Base-by-base conservation (phyloP, 164 flowering plant genomes). In the Annona cherimola region DNA sequence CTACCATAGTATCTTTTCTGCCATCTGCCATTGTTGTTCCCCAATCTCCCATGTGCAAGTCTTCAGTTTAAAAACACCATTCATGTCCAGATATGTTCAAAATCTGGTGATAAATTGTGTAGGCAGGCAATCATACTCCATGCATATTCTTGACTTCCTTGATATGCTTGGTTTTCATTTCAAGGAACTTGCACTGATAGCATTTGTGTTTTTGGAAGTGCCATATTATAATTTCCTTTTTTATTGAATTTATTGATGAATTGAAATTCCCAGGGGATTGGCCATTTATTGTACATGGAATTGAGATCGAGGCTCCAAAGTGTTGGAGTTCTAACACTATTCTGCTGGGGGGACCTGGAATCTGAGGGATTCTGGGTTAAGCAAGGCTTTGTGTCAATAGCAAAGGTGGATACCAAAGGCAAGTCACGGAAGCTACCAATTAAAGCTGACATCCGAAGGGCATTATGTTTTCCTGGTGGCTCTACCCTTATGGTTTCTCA, bases 281-380 rank as follows among this genome's bases (percentile, higher is more conserved):
- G 98, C 54, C 74, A 43, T 61, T 68, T 81, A 62, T 45, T 88
- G 72, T 91, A 85, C 75, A 55, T 69, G 72, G 98, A 93, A 73
- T 68, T 93, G 80, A 88, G 82, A 70, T 88, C 76, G 76, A 87
- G 98, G 74, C 88, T 93, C 59, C 85, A 87, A 67, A 84, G 74
- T 80, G 90, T 91, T 75, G 97, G 96, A 67, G 69, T 90, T 64
- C 79, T 82, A 63, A 81, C 90, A 55, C 75, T 93, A 75, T 81
- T 86, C 69, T 93, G 98, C 68, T 93, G 98, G 98, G 98, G 87
- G 63, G 98, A 93, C 75, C 76, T 83, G 74, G 96, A 89, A 82
- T 93, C 97, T 61, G 89, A 93, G 83, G 97, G 91, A 63, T 93
- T 93, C 84, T 93, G 98, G 98, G 71, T 79, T 69, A 89, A 90